Base-by-base conservation (phyloP, 495 filamentous ascomycete species). In the Hyaloscypha variabilis region DNA sequence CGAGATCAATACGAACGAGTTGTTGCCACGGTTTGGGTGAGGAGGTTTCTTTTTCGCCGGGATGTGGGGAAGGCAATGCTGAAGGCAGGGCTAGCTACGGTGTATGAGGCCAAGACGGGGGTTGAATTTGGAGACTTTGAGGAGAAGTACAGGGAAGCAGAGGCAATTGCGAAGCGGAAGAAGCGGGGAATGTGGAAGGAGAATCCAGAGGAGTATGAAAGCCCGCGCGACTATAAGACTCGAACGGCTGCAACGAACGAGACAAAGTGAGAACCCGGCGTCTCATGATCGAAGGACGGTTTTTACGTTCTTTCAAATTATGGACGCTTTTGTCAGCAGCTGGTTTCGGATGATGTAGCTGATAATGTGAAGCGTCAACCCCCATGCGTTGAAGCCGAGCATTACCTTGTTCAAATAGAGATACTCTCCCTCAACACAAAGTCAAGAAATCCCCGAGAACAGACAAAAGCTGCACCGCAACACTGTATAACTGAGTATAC, bases 21-120 rank as follows among this genome's bases (percentile, higher is more conserved):
- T 13, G 94, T 99, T 2, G 92, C 89, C 11, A 93, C 89, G 11
- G 95, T 94, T 10, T 91, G 82, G 71, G 88, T 97, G 36, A 83
- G 93, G 61, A 73, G 80, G 63, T 80, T 81, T 29, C 73, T 87
- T 24, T 80, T 86, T 62, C 85, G 86, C 58, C 83, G 85, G 58
- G 94, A 99, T 76, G 92, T 98, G 8, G 92, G 94, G 2, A 80
- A 92, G 65, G 90, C 95, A 74, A 94, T 99, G 93, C 74, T 99
- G 67, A 88, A 83, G 76, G 81, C 76, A 28, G 95, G 95, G 2
- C 75, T 95, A 67, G 96, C 94, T 21, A 94, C 90, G 0, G 88
- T 96, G 5, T 99, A 97, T 73, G 95, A 98, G 75, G 94, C 91
- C 24, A 97, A 94, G 77, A 83, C 77, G 11, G 93, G 93, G 8